A percentile compares a stretch with the other conserved stretches of the same genome.
These are phyloP conservation scores for Plantago major DNA, from an alignment of 257 asterid species.

Conservation along the genomic window DNA sequence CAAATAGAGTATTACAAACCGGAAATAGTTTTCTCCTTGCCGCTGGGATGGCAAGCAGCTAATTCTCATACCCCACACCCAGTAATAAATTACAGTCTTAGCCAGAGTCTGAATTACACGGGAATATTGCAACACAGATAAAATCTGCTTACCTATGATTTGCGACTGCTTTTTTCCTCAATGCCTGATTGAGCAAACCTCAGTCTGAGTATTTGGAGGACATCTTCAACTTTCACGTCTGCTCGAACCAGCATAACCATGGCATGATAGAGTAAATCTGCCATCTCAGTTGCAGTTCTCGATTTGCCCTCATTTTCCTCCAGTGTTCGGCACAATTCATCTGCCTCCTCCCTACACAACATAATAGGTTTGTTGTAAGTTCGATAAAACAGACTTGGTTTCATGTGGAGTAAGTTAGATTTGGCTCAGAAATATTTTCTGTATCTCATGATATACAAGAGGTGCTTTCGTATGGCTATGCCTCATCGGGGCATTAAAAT, in stretches of 20 bases:
- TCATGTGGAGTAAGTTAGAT: background rate
- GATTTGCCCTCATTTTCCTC: slow-evolving; percentile 69
- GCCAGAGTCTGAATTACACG: too few species aligned
- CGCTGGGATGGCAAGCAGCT: too few species aligned
- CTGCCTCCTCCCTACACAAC: slow-evolving; percentile 74
- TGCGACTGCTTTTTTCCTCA: slow-evolving; percentile 69
- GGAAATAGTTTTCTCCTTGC: too few species aligned
- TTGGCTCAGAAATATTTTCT: background rate
- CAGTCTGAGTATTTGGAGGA: slow-evolving; percentile 56
- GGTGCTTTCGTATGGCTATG: background rate
- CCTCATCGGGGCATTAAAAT: too few species aligned
- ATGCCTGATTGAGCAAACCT: slow-evolving; percentile 81
- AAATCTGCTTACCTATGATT: slow-evolving; percentile 21
- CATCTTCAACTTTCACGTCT: slow-evolving; percentile 74
- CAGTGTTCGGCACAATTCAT: slow-evolving; percentile 71
- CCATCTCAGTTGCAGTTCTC: slow-evolving; percentile 78
- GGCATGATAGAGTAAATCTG: slow-evolving; percentile 71
- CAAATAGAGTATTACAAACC: too few species aligned
- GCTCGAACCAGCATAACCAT: slow-evolving; percentile 68
- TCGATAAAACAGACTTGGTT: background rate
- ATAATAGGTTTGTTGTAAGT: background rate
- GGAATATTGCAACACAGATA: background rate
- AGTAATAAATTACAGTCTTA: too few species aligned
- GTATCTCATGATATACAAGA: background rate
- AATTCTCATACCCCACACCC: too few species aligned